Evolutionary conservation across 176 grass and related monocot species (phyloP).

Genomic region (Phragmites australis): DNA sequence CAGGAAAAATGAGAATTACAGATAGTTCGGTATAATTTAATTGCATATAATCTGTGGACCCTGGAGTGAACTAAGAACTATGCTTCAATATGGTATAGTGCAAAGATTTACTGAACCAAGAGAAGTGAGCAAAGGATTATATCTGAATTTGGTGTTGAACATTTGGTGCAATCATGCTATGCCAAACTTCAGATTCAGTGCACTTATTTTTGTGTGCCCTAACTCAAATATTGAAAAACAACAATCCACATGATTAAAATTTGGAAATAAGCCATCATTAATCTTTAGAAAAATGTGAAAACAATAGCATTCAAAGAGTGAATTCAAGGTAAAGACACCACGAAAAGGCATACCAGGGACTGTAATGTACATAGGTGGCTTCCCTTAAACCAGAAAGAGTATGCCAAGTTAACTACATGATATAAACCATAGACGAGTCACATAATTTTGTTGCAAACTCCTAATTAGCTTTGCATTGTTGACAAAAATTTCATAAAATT

Average conservation of each 20-base stretch:
- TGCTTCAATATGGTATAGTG: background rate
- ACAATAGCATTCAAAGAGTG: constrained; percentile 12
- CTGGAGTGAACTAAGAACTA: constrained; percentile 3
- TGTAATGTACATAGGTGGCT: constrained; percentile 56
- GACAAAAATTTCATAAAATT: background rate
- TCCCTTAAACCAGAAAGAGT: constrained; percentile 94
- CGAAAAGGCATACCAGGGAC: constrained; percentile 62
- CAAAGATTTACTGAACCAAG: background rate
- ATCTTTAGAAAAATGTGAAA: constrained; percentile 27
- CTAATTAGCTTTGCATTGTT: background rate
- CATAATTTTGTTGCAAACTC: background rate
- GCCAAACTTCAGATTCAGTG: background rate
- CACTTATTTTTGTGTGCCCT: background rate
- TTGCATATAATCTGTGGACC: background rate
- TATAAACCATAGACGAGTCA: constrained; percentile 32
- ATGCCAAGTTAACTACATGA: constrained; percentile 82
- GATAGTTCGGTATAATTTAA: background rate
- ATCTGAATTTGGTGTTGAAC: background rate
- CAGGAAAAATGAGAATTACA: constrained; percentile 35
- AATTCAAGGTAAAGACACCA: background rate
- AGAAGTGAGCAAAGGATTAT: constrained; percentile 8
- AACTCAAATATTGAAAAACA: background rate
- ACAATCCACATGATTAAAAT: background rate
- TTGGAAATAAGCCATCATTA: background rate
- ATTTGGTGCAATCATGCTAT: background rate